Evolutionary conservation across 345 rosid species (phyloP).

Genomic region (Populus euphratica): DNA sequence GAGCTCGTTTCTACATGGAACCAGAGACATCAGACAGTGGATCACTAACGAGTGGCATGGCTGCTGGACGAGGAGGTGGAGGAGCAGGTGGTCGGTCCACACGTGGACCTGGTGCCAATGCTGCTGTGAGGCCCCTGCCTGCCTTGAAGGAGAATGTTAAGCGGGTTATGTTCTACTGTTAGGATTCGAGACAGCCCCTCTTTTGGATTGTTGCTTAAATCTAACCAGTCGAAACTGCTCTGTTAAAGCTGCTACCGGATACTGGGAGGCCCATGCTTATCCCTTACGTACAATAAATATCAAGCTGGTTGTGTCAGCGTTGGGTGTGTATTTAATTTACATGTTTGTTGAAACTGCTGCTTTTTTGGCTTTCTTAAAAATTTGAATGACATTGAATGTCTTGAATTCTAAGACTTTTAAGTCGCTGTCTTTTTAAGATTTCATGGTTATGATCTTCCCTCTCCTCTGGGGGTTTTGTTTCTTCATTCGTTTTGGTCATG

Average conservation of each 20-base stretch:
- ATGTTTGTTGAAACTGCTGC: too few relatives aligned
- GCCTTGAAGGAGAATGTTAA: conserved; percentile 91
- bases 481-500: too few relatives aligned
- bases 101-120: conserved; percentile 54
- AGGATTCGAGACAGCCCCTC: not conserved
- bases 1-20: conserved; percentile 98
- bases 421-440: too few relatives aligned
- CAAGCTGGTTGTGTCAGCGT: not conserved
- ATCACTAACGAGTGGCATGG: conserved; percentile 76
- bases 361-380: not conserved
- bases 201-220: not conserved
- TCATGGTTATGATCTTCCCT: not conserved
- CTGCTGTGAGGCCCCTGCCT: conserved; percentile 87
- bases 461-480: too few relatives aligned
- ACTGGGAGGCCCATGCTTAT: not conserved
- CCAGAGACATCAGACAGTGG: conserved; percentile 98
- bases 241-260: not conserved
- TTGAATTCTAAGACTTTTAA: too few relatives aligned
- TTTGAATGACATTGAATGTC: not conserved
- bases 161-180: conserved; percentile 95
- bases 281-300: not conserved
- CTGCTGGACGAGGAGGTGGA: conserved; percentile 48
- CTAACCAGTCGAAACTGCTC: not conserved
- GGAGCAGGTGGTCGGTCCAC: conserved; percentile 45
- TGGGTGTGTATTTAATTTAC: too few relatives aligned